A percentile compares a stretch with the other conserved stretches of the same genome.
Evolutionary conservation across 192 early-diverging fungal species (phyloP).

Genomic region (Diversispora epigaea): DNA sequence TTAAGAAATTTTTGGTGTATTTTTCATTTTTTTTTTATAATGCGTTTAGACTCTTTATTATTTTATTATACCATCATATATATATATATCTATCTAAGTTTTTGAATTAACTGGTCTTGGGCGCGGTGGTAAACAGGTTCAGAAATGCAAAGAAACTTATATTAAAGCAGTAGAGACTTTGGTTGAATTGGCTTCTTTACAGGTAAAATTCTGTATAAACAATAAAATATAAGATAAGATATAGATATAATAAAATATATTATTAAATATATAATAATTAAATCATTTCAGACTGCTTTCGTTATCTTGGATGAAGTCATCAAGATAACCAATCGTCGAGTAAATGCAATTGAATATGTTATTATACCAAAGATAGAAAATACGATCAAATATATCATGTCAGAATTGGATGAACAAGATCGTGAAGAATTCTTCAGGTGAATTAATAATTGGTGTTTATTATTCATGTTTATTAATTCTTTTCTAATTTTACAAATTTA

Average conservation of each 20-base stretch:
- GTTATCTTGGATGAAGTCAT: conserved; percentile 99
- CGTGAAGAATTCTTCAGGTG: conserved; percentile 97
- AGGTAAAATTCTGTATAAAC: conserved; percentile 55
- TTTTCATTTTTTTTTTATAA: too few species aligned
- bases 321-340: conserved; percentile 97
- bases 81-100: conserved; percentile 40
- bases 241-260: too few species aligned
- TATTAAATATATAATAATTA: too few species aligned
- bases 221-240: neutral
- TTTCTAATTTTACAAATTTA: neutral
- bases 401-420: conserved; percentile 97
- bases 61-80: neutral
- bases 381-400: conserved; percentile 94
- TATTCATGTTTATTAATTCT: neutral
- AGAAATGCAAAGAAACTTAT: conserved; percentile 93
- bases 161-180: conserved; percentile 91
- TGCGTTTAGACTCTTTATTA: too few species aligned
- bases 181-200: conserved; percentile 95
- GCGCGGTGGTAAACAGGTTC: conserved; percentile 95
- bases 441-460: neutral
- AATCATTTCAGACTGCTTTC: conserved; percentile 86
- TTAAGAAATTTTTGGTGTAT: too few species aligned
- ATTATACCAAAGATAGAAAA: conserved; percentile 99
- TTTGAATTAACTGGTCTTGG: conserved; percentile 99
- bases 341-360: conserved; percentile 99